Conservation (phyloP, 106 monocot genomes). For the Chionographis japonica region DNA sequence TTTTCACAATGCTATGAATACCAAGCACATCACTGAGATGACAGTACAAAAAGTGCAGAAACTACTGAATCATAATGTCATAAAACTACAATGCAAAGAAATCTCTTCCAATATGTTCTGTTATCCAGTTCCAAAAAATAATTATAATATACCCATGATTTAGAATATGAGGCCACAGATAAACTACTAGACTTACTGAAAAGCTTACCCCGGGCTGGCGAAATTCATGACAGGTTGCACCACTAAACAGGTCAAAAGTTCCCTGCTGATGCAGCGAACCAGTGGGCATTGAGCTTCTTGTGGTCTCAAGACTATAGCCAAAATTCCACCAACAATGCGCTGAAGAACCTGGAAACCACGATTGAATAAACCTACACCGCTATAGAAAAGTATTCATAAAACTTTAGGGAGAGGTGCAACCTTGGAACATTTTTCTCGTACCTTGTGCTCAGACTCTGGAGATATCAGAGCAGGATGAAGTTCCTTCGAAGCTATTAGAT, state of each 20-base stretch:
- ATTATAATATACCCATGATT: neutral
- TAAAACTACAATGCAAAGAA: neutral
- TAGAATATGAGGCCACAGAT: neutral
- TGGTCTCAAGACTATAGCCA: constrained; percentile 64
- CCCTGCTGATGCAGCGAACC: constrained; percentile 63
- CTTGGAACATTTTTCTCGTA: constrained; percentile 14
- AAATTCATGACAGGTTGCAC: constrained; percentile 84
- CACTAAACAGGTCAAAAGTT: constrained; percentile 80
- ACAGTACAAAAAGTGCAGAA: neutral
- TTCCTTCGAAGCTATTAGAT: constrained; percentile 65
- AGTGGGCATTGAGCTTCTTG: constrained; percentile 80
- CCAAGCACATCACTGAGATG: no score
- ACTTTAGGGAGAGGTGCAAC: neutral
- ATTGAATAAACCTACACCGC: constrained; percentile 10
- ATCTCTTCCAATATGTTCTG: no score
- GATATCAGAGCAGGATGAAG: constrained; percentile 95
- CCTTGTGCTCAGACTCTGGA: constrained; percentile 86
- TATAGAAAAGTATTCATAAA: neutral
- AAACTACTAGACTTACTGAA: neutral
- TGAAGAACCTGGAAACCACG: constrained; percentile 73
- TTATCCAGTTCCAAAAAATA: neutral
- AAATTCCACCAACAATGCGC: constrained; percentile 72
- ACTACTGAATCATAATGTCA: neutral
- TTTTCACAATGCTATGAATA: no score
- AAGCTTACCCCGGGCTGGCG: constrained; percentile 77